These are phyloP conservation scores for Phytophthora citrophthora DNA, from an alignment of 352 stramenopile species.

Conservation along the genomic window DNA sequence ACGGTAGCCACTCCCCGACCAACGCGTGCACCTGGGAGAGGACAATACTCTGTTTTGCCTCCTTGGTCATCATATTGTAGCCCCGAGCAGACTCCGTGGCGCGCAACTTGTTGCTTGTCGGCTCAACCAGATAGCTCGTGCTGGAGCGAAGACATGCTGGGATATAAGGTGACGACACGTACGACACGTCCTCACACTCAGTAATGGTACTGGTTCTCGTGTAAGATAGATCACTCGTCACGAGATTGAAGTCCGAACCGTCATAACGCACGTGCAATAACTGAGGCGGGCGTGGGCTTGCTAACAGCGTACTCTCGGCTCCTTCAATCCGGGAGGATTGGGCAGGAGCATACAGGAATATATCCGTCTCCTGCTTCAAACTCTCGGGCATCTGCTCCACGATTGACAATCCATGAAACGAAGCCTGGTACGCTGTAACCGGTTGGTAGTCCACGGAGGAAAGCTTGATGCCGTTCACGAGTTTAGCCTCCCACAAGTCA, in stretches of 20 bases:
- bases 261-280: constrained; percentile 67
- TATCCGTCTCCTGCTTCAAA: constrained; percentile 71
- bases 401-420: constrained; percentile 88
- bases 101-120: constrained; percentile 94
- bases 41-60: constrained; percentile 95
- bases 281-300: constrained; percentile 11
- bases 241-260: constrained; percentile 76
- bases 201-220: constrained; percentile 92
- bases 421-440: constrained; percentile 96
- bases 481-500: constrained; percentile 94
- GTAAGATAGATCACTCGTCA: constrained; percentile 66
- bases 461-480: constrained; percentile 96
- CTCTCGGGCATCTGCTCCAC: constrained; percentile 86
- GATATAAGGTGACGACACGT: constrained; percentile 97
- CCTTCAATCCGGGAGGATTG: background rate
- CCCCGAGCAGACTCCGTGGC: constrained; percentile 90
- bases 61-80: constrained; percentile 91
- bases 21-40: constrained; percentile 96
- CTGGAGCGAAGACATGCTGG: constrained; percentile 95
- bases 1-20: constrained; percentile 97
- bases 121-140: constrained; percentile 86
- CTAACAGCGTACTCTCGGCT: background rate
- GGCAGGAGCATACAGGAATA: constrained; percentile 55
- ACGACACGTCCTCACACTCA: constrained; percentile 97
- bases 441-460: constrained; percentile 93